Evolutionary conservation across 345 rosid species (phyloP), one percentile per base, ranked within the genome.

Genomic region (Aethionema arabicum): DNA sequence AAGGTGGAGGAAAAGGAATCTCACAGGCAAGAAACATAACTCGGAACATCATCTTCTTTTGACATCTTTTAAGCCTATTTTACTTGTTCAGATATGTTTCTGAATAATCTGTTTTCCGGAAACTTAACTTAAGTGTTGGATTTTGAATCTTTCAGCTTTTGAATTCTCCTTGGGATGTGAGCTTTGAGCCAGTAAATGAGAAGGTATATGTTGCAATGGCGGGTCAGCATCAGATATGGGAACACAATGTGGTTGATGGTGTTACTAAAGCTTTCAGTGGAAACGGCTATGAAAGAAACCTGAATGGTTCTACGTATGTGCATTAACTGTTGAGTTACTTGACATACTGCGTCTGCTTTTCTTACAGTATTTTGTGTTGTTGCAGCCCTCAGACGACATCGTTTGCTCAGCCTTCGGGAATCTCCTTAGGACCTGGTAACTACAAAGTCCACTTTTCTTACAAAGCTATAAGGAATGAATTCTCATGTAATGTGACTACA

Each of bases 221-320:
- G 13, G 96, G 98, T 52, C 95, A 85, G 58, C 98, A 92, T 82
- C 98, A 91, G 75, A 88, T 88, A 52, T 91, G 98, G 96, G 87
- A 80, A 68, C 87, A 91, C 75, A 77, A 75, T 74, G 72, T 83
- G 30, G 44, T 53, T 52, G 82, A 82, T 72, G 92, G 86, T 64
- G 67, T 82, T 68, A 76, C 95, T 40, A 79, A 49, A 83, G 90
- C 79, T 36, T 91, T 88, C 62, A 91, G 98, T 68, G 98, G 98
- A 56, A 82, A 91, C 57, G 98, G 98, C 50, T 88, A 77, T 36
- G 98, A 91, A 73, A 83, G 95, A 73, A 91, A 88, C 82, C 81
- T 85, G 68, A 91, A 91, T 51, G 98, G 98, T 44, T 78, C 96
- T 50, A 83, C 87, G 96, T 91, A 49, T 45, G 62, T 31, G 39